Evolutionary conservation across 768 basidiomycete species (phyloP).

Genomic region (Pisolithus orientalis): DNA sequence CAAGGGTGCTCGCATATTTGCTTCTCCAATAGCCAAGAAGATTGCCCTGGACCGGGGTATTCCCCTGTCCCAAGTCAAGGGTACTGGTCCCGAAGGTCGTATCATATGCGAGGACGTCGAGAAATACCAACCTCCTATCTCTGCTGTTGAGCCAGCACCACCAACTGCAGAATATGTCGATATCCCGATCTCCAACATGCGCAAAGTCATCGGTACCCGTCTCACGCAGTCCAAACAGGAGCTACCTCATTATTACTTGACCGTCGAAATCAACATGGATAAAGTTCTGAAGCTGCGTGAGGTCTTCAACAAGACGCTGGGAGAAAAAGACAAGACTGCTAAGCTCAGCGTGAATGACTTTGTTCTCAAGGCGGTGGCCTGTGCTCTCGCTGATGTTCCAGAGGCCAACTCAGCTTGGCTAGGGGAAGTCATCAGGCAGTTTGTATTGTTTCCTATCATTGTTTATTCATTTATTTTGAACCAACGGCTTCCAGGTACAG

Average conservation of each 20-base stretch:
- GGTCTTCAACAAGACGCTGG: constrained; percentile 88
- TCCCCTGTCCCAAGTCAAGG: constrained; percentile 84
- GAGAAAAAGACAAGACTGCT: constrained; percentile 81
- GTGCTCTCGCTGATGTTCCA: constrained; percentile 90
- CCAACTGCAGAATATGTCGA: constrained; percentile 78
- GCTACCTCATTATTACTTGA: constrained; percentile 96
- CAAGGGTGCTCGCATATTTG: constrained; percentile 82
- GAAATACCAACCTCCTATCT: constrained; percentile 61
- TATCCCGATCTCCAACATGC: constrained; percentile 89
- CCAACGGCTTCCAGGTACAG: constrained; percentile 58
- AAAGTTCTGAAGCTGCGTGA: constrained; percentile 89
- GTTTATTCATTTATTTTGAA: neutral
- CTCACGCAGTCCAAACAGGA: constrained; percentile 91
- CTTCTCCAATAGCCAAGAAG: constrained; percentile 93
- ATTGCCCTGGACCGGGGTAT: constrained; percentile 93
- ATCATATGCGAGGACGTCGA: constrained; percentile 95
- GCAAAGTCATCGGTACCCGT: constrained; percentile 85
- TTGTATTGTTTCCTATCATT: constrained; percentile 25
- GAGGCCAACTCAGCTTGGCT: constrained; percentile 98
- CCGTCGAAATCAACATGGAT: constrained; percentile 94
- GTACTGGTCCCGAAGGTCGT: constrained; percentile 88
- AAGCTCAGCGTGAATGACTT: constrained; percentile 99
- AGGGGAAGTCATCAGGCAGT: constrained; percentile 94
- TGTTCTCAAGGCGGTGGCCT: constrained; percentile 88
- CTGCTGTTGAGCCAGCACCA: constrained; percentile 38